These are phyloP conservation scores for Ophiognomonia clavigignenti-juglandacearum DNA, from an alignment of 2,329 filamentous ascomycete species.

Conservation along the genomic window DNA sequence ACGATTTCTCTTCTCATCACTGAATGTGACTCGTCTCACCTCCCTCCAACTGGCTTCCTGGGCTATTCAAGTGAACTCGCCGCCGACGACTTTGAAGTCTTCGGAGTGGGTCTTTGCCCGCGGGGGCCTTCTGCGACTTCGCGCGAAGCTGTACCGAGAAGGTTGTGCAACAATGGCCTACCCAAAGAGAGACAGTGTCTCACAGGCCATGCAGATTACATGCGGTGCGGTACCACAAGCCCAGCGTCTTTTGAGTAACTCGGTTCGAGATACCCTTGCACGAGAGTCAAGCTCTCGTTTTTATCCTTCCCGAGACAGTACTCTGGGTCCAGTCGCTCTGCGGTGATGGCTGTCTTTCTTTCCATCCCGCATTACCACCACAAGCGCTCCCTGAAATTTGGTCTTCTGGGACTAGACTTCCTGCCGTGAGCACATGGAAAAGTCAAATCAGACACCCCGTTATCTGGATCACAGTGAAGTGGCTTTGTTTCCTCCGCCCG, in stretches of 20 bases:
- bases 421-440: neutral
- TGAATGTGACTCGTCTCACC: too few species aligned
- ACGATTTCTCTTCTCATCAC: too few species aligned
- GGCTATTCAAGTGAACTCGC: too few species aligned
- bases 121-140: neutral
- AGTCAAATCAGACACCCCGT: neutral
- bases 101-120: too few species aligned
- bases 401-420: neutral
- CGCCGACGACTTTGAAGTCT: too few species aligned
- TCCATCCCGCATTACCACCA: neutral
- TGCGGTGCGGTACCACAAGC: too few species aligned
- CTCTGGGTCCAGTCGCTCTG: neutral
- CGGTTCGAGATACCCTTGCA: conserved; percentile 13
- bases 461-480: neutral
- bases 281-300: neutral
- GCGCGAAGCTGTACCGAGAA: neutral
- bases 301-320: conserved; percentile 11
- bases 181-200: conserved; percentile 1
- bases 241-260: neutral
- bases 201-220: conserved; percentile 1
- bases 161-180: neutral
- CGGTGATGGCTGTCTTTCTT: neutral
- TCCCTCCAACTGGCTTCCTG: too few species aligned
- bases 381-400: too few species aligned
- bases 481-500: neutral